Conservation (phyloP, 306 rosid species). For the Ormosia emarginata region DNA sequence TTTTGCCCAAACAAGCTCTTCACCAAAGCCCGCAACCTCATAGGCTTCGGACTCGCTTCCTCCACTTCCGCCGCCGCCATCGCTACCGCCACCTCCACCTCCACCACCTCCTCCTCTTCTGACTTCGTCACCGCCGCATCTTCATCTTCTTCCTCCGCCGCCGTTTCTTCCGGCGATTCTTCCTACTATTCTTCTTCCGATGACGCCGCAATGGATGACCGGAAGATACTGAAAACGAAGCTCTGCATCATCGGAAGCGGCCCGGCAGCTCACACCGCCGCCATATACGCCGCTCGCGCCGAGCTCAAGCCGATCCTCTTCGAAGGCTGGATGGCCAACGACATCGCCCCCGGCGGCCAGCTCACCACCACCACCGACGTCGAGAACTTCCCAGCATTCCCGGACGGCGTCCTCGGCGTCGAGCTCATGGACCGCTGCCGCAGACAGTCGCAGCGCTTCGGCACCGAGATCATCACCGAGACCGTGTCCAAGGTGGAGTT, state of each 20-base stretch:
- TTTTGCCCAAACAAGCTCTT: conserved; percentile 23
- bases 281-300: conserved; percentile 80
- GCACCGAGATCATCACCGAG: conserved; percentile 61
- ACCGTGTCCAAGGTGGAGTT: conserved; percentile 67
- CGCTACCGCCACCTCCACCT: not conserved
- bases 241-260: conserved; percentile 89
- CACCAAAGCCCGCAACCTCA: conserved; percentile 34
- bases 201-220: conserved; percentile 12
- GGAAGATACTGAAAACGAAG: conserved; percentile 47
- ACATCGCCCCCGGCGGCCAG: conserved; percentile 83
- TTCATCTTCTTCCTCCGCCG: not conserved
- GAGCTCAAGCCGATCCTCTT: conserved; percentile 78
- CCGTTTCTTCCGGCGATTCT: not conserved
- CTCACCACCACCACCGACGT: conserved; percentile 88
- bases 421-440: conserved; percentile 81
- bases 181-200: not conserved
- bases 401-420: conserved; percentile 55
- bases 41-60: conserved; percentile 33
- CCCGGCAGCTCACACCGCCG: conserved; percentile 88
- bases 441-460: conserved; percentile 64
- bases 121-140: not conserved
- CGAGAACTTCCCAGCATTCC: conserved; percentile 89
- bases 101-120: conserved; percentile 9
- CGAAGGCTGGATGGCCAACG: conserved; percentile 94
- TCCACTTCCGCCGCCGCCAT: conserved; percentile 5